These are phyloP conservation scores for Xylariaceae sp. DNA, from an alignment of 2,329 filamentous ascomycete genomes.

Conservation along the genomic window DNA sequence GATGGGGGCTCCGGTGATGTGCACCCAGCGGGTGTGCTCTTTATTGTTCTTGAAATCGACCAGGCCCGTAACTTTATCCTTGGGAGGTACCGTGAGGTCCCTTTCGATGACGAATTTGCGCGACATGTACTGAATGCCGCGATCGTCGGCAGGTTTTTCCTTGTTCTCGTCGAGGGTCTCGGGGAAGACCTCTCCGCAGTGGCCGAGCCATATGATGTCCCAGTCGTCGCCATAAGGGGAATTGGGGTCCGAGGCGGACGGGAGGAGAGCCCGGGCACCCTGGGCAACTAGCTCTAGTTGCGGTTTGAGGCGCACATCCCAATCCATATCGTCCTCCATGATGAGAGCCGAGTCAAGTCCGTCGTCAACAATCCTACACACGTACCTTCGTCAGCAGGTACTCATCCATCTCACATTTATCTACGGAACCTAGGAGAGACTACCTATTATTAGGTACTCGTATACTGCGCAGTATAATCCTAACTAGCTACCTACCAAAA, in stretches of 20 bases:
- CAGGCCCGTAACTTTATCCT: slow-evolving; percentile 32
- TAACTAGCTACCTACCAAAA: slow-evolving; percentile 14
- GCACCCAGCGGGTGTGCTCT: slow-evolving; percentile 32
- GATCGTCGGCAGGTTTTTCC: slow-evolving; percentile 26
- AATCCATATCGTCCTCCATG: slow-evolving; percentile 46
- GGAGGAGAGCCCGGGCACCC: slow-evolving; percentile 37
- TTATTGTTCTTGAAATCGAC: slow-evolving; percentile 32
- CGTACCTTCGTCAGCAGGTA: neutral
- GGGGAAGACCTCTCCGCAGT: slow-evolving; percentile 37
- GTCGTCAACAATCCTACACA: slow-evolving; percentile 39
- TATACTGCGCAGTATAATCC: too few relatives aligned
- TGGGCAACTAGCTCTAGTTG: slow-evolving; percentile 38
- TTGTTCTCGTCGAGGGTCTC: slow-evolving; percentile 31
- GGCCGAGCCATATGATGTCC: slow-evolving; percentile 35
- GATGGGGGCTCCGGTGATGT: slow-evolving; percentile 32
- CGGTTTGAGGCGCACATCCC: slow-evolving; percentile 41
- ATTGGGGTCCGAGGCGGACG: slow-evolving; percentile 19
- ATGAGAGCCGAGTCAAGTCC: slow-evolving; percentile 41
- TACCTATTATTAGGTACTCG: too few relatives aligned
- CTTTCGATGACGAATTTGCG: slow-evolving; percentile 32
- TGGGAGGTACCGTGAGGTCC: slow-evolving; percentile 33
- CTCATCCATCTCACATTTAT: slow-evolving; percentile 8
- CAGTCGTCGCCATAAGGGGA: slow-evolving; percentile 36
- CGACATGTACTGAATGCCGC: slow-evolving; percentile 28
- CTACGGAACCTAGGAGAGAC: too few relatives aligned